phyloP scores from a whole-genome alignment of 805 yeast species.

The Cyberlindnera mrakii region DNA sequence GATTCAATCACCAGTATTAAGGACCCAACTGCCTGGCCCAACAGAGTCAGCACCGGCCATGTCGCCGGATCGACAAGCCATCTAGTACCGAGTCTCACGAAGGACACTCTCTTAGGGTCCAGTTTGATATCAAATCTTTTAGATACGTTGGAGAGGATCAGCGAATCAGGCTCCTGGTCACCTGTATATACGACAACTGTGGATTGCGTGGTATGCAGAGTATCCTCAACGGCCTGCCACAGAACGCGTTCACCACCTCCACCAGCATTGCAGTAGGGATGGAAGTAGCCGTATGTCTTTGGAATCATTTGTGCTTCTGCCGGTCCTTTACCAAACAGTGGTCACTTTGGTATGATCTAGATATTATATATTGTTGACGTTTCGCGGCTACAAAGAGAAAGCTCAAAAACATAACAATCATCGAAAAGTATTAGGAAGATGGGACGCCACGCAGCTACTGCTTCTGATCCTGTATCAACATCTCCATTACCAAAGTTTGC shows the following conservation, averaged over 20 bases:
- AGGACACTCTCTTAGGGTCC: conserved; percentile 48
- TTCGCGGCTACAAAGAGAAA: not conserved
- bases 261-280: conserved; percentile 92
- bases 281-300: conserved; percentile 76
- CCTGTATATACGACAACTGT: conserved; percentile 72
- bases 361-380: not conserved
- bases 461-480: conserved; percentile 18
- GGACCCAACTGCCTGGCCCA: conserved; percentile 87
- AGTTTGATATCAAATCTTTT: conserved; percentile 51
- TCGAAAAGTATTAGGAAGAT: not conserved
- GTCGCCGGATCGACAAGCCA: conserved; percentile 59
- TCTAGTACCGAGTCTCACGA: conserved; percentile 53
- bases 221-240: conserved; percentile 85
- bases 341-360: not conserved
- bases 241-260: conserved; percentile 98
- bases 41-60: conserved; percentile 75
- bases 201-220: conserved; percentile 41
- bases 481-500: conserved; percentile 63
- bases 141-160: conserved; percentile 45
- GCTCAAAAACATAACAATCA: not conserved
- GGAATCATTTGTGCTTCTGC: not conserved
- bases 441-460: not conserved
- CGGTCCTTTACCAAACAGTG: too few species aligned
- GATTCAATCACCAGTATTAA: conserved; percentile 65
- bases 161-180: conserved; percentile 43